Percentiles rank a stretch among this genome's conserved stretches.
These are phyloP conservation scores for Trypanosoma avium DNA, from an alignment of 208 protist genomes.

Conservation along the genomic window DNA sequence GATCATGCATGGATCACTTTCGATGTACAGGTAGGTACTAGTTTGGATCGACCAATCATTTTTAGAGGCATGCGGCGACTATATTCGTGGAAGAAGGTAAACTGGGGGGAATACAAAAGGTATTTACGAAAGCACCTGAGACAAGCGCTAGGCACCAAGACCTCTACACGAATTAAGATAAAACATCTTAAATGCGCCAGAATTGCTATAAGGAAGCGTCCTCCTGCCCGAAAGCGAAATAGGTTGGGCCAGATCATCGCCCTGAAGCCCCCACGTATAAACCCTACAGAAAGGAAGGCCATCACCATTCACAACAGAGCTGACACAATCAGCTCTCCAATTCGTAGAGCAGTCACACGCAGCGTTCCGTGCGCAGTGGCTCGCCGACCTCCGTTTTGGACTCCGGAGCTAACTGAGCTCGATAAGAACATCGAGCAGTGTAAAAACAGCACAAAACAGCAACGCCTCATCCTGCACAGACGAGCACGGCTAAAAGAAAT, in stretches of 20 bases:
- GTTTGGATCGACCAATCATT: background rate
- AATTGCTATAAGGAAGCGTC: no score
- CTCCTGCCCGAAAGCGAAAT: no score
- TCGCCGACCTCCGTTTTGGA: conserved; percentile 9
- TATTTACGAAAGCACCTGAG: background rate
- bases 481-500: conserved; percentile 12
- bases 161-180: no score
- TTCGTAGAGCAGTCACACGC: background rate
- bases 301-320: background rate
- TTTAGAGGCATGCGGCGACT: background rate
- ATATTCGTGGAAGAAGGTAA: conserved; percentile 21
- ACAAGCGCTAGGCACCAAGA: background rate
- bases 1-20: conserved; percentile 17
- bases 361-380: conserved; percentile 4
- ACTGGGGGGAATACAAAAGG: background rate
- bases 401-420: conserved; percentile 9
- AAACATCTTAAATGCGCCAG: no score
- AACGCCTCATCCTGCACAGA: background rate
- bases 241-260: no score
- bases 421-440: conserved; percentile 6
- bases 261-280: no score
- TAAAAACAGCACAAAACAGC: background rate
- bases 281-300: no score
- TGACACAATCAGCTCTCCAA: background rate
- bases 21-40: conserved; percentile 1